Evolutionary conservation across 208 protist species (phyloP), one percentile per base, ranked within the genome.

Genomic region (Wallacemonas sp.): DNA sequence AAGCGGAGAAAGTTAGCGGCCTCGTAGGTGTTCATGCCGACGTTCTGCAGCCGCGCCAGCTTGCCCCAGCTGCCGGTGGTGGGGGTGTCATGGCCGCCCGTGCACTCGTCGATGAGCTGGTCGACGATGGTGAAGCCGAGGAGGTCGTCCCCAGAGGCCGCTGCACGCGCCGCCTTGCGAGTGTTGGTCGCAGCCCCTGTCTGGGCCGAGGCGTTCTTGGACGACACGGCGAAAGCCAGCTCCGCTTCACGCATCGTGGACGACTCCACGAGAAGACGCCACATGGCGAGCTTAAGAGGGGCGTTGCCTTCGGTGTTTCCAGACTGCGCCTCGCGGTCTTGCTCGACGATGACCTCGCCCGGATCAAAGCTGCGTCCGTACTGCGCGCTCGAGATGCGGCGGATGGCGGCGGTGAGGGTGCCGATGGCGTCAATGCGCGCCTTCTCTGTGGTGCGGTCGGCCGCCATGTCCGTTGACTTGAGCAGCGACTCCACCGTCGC

Each of bases 241-340:
- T 91, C 81, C 4, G 81, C 82, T 65, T 91, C 88, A 2, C 80
- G 76, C 66, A 91, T 79, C 41, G 75, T 78, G 62, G 83, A 87
- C 19, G 79, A 36, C 22, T 73, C 67, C 13, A 94, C 88, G 27
- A 94, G 71, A 8, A 88, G 55, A 36, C 85, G 84, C 85, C 88
- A 94, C 78, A 90, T 87, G 54, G 60, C 54, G 36, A 89, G 45
- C 60, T 81, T 81, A 41, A 94, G 68, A 29, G 80, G 71, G 30
- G 81, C 41, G 21, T 45, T 67, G 36, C 62, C 42, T 13, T 45
- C 60, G 36, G 66, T 73, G 5, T 67, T 33, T 8, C 54, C 69
- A 26, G 30, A 13, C 32, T 57, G 26, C 6, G 50, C 26, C 50
- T 57, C 50, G 41, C 60, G 63, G 21, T 76, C 55, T 6, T 44